These are phyloP conservation scores for Sclerotinia borealis DNA, from an alignment of 2,329 filamentous ascomycete genomes.

Conservation along the genomic window DNA sequence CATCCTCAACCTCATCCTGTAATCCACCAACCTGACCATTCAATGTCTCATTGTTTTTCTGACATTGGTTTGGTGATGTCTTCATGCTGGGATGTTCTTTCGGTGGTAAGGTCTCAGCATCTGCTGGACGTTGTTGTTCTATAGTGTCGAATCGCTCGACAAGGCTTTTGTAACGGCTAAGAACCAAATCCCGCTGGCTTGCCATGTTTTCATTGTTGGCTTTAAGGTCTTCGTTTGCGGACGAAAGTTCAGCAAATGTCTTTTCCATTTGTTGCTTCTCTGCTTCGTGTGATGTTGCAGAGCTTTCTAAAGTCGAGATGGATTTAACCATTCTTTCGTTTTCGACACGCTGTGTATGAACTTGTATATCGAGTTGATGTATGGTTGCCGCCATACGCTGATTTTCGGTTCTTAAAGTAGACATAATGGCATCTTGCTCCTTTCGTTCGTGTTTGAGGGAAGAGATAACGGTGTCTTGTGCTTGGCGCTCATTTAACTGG, in stretches of 20 bases:
- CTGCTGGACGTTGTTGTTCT: neutral
- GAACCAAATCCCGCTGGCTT: constrained; percentile 4
- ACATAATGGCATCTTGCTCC: neutral
- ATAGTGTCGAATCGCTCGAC: constrained; percentile 2
- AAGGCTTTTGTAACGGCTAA: neutral
- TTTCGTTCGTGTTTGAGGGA: neutral
- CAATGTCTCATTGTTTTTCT: neutral
- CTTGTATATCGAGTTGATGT: neutral
- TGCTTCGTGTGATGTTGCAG: neutral
- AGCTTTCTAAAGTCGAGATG: neutral
- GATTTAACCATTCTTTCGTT: neutral
- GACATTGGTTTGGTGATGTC: neutral
- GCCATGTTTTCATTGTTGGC: neutral
- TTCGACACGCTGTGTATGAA: neutral
- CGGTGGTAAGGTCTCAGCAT: neutral
- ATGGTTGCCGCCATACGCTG: neutral
- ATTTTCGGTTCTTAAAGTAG: neutral
- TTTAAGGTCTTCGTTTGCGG: neutral
- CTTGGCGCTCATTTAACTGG: neutral
- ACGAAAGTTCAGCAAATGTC: neutral
- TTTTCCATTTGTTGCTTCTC: neutral
- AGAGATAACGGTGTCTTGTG: neutral
- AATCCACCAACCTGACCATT: neutral
- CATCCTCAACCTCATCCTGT: neutral
- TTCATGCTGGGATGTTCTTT: neutral